phyloP scores from a whole-genome alignment of 2,329 filamentous ascomycete genomes.

The Colletotrichum eremochloae region DNA sequence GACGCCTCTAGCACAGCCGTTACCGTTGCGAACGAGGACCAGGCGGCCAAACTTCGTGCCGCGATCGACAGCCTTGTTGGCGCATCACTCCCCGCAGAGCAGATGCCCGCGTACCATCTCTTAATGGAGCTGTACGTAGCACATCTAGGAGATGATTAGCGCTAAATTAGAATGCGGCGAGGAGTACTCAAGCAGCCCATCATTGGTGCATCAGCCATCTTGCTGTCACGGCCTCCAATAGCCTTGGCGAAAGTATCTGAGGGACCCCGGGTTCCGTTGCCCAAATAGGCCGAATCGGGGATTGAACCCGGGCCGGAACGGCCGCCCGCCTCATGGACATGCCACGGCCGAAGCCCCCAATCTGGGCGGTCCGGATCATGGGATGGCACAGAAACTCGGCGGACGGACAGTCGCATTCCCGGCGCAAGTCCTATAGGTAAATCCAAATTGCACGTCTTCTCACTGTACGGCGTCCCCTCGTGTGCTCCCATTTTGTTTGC shows the following conservation, averaged over 20 bases:
- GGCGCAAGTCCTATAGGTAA: too few species aligned
- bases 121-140: not conserved
- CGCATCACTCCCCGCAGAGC: rapidly evolving
- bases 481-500: not conserved
- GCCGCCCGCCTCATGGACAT: not conserved
- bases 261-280: not conserved
- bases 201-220: too few species aligned
- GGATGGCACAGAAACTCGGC: not conserved
- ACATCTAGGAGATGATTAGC: too few species aligned
- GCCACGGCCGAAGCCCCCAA: not conserved
- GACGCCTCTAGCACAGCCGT: not conserved
- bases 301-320: not conserved
- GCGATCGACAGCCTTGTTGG: not conserved
- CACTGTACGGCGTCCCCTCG: too few species aligned
- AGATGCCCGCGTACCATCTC: not conserved
- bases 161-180: too few species aligned
- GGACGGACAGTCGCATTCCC: not conserved
- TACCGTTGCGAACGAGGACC: not conserved
- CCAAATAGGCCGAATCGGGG: not conserved
- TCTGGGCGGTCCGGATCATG: not conserved
- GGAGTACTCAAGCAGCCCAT: too few species aligned
- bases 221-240: not conserved
- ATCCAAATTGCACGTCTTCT: not conserved
- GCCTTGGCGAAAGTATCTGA: not conserved
- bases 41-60: not conserved